Conservation (phyloP, 257 asterid genomes). For the Scutellaria baicalensis region DNA sequence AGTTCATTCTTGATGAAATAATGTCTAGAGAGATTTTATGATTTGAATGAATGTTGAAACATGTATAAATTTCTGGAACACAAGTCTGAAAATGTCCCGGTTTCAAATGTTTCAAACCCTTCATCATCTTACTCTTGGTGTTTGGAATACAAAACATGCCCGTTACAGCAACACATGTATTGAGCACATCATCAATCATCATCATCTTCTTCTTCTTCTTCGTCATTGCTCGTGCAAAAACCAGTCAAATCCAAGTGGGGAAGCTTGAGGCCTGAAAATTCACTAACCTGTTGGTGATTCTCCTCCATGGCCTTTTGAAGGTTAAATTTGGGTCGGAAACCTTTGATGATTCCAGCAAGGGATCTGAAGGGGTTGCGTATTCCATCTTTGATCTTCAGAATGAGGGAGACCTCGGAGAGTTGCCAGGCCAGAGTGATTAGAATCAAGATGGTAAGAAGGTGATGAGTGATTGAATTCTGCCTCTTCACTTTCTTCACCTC, state of each 20-base stretch:
- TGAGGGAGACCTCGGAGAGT: slow-evolving; percentile 64
- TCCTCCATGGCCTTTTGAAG: background rate
- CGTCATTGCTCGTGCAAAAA: slow-evolving; percentile 18
- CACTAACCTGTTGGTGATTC: slow-evolving; percentile 15
- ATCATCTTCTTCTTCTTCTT: slow-evolving; percentile 12
- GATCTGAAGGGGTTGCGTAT: slow-evolving; percentile 52
- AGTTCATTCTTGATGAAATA: no score
- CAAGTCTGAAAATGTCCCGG: no score
- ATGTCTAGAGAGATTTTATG: no score
- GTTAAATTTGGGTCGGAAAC: background rate
- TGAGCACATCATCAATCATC: background rate
- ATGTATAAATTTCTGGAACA: no score
- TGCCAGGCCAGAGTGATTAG: slow-evolving; percentile 73
- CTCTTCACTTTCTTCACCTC: slow-evolving; percentile 50
- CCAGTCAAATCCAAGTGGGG: slow-evolving; percentile 37
- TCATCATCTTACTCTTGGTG: background rate
- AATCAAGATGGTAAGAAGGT: slow-evolving; percentile 59
- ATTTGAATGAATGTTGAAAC: no score
- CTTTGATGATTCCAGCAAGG: slow-evolving; percentile 23
- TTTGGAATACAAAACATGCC: background rate
- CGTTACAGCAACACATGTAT: no score
- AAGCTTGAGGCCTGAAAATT: slow-evolving; percentile 37
- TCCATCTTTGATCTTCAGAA: slow-evolving; percentile 46
- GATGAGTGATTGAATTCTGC: slow-evolving; percentile 70
- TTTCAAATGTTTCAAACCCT: no score